Evolutionary conservation across 164 flowering plant genomes (phyloP).

Genomic region (Piper betle): DNA sequence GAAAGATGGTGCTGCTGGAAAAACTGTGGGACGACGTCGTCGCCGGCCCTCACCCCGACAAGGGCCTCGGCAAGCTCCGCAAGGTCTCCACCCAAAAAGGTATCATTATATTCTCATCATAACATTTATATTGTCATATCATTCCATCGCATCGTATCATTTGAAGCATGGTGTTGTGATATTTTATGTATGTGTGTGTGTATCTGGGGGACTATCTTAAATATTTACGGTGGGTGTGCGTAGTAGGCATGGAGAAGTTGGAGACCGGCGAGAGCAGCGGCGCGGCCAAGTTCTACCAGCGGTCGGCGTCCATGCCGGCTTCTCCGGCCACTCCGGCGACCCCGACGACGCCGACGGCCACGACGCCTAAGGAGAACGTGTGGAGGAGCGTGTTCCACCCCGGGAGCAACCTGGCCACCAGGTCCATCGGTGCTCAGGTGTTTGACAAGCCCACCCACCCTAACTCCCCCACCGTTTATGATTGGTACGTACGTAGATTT

Average conservation of each 20-base stretch:
- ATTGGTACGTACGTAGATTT: slow-evolving; percentile 38
- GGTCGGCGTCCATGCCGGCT: slow-evolving; percentile 51
- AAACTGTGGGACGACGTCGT: slow-evolving; percentile 85
- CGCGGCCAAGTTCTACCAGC: slow-evolving; percentile 26
- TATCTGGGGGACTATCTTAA: no score
- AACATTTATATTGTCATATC: not conserved
- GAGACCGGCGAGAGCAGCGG: slow-evolving; percentile 1
- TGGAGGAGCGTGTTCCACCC: slow-evolving; percentile 99
- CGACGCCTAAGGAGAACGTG: slow-evolving; percentile 52
- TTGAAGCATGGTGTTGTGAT: not conserved
- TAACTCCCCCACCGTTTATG: slow-evolving; percentile 85
- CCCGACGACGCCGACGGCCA: slow-evolving; percentile 40
- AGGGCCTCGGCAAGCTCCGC: slow-evolving; percentile 69
- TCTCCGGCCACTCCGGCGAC: slow-evolving; percentile 57
- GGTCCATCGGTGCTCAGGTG: slow-evolving; percentile 32
- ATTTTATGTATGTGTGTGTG: not conserved
- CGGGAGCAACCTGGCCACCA: slow-evolving; percentile 83
- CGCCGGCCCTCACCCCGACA: slow-evolving; percentile 78
- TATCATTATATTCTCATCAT: not conserved
- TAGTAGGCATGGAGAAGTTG: slow-evolving; percentile 1
- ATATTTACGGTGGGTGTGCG: not conserved
- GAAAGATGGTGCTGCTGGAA: slow-evolving; percentile 54
- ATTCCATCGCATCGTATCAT: not conserved
- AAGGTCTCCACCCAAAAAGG: slow-evolving; percentile 24
- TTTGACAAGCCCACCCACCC: slow-evolving; percentile 72